A percentile compares a stretch with the other conserved stretches of the same genome.
Evolutionary conservation across 2,329 filamentous ascomycete genomes (phyloP).

Genomic region (Xylaria digitata): DNA sequence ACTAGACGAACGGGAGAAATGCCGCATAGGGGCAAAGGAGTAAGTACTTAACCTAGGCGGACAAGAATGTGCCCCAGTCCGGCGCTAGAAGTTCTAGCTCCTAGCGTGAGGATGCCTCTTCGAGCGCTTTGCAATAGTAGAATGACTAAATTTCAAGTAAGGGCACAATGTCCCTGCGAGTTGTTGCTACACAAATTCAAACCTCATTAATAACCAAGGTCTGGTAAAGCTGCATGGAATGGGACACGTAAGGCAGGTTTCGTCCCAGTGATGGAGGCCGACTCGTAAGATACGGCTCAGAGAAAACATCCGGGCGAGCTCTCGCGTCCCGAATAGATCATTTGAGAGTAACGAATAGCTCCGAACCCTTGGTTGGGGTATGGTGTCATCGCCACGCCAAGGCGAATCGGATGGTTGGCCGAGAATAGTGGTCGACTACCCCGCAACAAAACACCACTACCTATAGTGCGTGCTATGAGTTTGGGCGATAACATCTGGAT

Average conservation of each 20-base stretch:
- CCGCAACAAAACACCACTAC: slow-evolving; percentile 12
- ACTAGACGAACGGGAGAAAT: not conserved
- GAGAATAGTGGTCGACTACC: slow-evolving; percentile 19
- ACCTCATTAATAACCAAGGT: not conserved
- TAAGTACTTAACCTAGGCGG: not conserved
- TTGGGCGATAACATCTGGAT: not conserved
- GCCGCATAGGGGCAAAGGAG: not conserved
- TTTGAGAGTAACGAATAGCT: not conserved
- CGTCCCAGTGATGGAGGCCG: not conserved
- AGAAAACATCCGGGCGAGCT: not conserved
- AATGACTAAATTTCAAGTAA: not conserved
- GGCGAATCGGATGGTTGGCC: not conserved
- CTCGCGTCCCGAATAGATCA: not conserved
- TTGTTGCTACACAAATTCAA: not conserved
- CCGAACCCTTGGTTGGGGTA: not conserved
- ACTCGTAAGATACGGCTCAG: not conserved
- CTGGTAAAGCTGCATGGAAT: not conserved
- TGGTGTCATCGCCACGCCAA: not conserved
- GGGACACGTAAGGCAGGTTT: not conserved
- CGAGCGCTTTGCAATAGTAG: not conserved
- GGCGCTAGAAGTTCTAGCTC: too few relatives aligned
- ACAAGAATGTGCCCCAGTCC: not conserved
- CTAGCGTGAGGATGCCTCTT: not conserved
- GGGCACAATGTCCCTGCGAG: not conserved
- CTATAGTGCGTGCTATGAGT: not conserved